phyloP scores from a whole-genome alignment of 805 yeast species.

The Komagataella kurtzmanii region DNA sequence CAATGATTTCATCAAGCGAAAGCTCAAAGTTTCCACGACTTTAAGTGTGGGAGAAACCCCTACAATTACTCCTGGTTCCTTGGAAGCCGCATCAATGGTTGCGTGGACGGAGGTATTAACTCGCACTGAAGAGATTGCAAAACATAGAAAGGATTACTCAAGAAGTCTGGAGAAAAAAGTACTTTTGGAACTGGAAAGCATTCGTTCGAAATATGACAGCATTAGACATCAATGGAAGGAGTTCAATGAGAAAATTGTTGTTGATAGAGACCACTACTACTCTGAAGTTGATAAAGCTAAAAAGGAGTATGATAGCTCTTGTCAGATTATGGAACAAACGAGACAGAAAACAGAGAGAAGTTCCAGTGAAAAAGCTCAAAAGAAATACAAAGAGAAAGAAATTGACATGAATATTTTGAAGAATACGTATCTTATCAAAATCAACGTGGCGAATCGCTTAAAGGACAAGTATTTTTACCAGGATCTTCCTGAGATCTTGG shows the following conservation, averaged over 20 bases:
- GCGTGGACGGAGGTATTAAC: constrained; percentile 83
- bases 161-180: constrained; percentile 46
- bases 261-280: constrained; percentile 33
- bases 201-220: constrained; percentile 38
- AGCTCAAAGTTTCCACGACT: constrained; percentile 51
- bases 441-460: constrained; percentile 76
- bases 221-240: constrained; percentile 41
- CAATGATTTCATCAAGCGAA: constrained; percentile 59
- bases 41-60: constrained; percentile 89
- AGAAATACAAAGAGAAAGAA: constrained; percentile 47
- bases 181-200: constrained; percentile 42
- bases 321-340: constrained; percentile 69
- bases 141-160: constrained; percentile 47
- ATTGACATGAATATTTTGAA: constrained; percentile 80
- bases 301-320: constrained; percentile 65
- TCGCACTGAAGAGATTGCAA: constrained; percentile 71
- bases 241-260: constrained; percentile 44
- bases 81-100: constrained; percentile 76
- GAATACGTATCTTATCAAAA: constrained; percentile 67
- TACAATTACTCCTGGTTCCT: constrained; percentile 83
- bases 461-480: constrained; percentile 90
- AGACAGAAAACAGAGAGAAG: constrained; percentile 61
- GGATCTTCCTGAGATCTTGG: constrained; percentile 84
- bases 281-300: constrained; percentile 53
- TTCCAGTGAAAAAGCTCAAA: constrained; percentile 31